A percentile compares a stretch with the other conserved stretches of the same genome.
These are phyloP conservation scores for Teratosphaeria zuluensis DNA, from an alignment of 2,329 filamentous ascomycete genomes.

Conservation along the genomic window DNA sequence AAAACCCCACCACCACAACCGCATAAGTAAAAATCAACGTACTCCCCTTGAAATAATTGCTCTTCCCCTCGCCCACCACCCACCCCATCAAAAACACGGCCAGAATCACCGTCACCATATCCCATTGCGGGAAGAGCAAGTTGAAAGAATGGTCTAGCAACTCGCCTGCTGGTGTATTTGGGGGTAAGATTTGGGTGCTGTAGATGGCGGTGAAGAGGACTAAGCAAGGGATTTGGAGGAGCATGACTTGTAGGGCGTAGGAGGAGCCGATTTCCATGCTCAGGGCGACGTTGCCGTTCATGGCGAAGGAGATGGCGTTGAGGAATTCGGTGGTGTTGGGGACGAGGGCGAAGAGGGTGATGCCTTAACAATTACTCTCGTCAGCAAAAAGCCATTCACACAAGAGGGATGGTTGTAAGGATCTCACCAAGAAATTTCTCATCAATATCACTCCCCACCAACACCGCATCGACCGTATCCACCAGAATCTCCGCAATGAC, in stretches of 20 bases:
- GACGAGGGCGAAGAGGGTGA: conserved; percentile 91
- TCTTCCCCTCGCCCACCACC: conserved; percentile 97
- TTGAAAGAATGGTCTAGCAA: conserved; percentile 59
- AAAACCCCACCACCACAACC: conserved; percentile 86
- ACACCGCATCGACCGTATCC: conserved; percentile 91
- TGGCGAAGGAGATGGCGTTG: conserved; percentile 98
- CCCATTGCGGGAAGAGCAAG: conserved; percentile 96
- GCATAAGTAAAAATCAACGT: conserved; percentile 89
- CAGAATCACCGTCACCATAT: conserved; percentile 93
- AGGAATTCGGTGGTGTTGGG: conserved; percentile 97
- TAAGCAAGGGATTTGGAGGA: conserved; percentile 85
- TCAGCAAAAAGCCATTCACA: neutral
- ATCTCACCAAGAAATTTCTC: conserved; percentile 80
- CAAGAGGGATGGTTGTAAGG: neutral
- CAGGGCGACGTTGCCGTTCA: conserved; percentile 97
- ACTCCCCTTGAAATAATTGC: conserved; percentile 99
- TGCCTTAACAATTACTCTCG: conserved; percentile 28
- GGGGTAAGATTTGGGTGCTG: conserved; percentile 45
- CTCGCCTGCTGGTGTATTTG: conserved; percentile 23
- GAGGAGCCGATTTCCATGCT: conserved; percentile 99
- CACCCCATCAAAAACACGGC: conserved; percentile 95
- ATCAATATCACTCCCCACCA: conserved; percentile 68
- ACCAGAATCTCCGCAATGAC: conserved; percentile 95
- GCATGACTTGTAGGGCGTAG: conserved; percentile 90
- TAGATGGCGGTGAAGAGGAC: conserved; percentile 83